These are phyloP conservation scores for Pichiaceae sp. DNA, from an alignment of 1,139 yeast species.

Conservation along the genomic window DNA sequence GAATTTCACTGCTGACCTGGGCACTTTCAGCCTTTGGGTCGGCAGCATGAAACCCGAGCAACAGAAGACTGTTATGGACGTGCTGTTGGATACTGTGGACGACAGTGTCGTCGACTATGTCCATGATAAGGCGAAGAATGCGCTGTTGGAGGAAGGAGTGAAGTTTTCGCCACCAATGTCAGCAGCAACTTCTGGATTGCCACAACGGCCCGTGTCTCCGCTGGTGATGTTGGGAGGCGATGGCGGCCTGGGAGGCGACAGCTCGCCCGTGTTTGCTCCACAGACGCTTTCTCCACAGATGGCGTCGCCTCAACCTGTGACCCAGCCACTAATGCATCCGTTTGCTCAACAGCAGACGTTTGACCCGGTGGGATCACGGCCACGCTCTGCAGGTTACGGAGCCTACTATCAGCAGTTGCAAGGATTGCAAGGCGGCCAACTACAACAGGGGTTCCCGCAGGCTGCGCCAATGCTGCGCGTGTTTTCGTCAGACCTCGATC, in stretches of 20 bases:
- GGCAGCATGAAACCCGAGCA: constrained; percentile 48
- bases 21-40: constrained; percentile 53
- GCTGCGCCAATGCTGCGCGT: constrained; percentile 12
- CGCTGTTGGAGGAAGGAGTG: neutral
- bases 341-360: neutral
- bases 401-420: constrained; percentile 13
- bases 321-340: neutral
- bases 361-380: constrained; percentile 23
- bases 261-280: constrained; percentile 6
- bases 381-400: constrained; percentile 32
- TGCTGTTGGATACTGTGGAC: constrained; percentile 42
- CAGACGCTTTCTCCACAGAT: constrained; percentile 2
- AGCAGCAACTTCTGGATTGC: neutral
- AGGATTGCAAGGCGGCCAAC: constrained; percentile 8
- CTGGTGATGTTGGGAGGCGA: neutral
- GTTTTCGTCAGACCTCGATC: constrained; percentile 17
- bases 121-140: constrained; percentile 7
- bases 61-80: constrained; percentile 50
- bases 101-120: constrained; percentile 37
- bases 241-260: constrained; percentile 1
- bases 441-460: neutral
- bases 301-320: neutral
- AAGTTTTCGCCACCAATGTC: constrained; percentile 9
- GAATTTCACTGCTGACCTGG: constrained; percentile 37
- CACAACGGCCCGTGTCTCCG: constrained; percentile 1